Percentiles rank a stretch among this genome's conserved stretches.
Conservation (phyloP, 2,329 filamentous ascomycete genomes). For the Polytolypa hystricis region DNA sequence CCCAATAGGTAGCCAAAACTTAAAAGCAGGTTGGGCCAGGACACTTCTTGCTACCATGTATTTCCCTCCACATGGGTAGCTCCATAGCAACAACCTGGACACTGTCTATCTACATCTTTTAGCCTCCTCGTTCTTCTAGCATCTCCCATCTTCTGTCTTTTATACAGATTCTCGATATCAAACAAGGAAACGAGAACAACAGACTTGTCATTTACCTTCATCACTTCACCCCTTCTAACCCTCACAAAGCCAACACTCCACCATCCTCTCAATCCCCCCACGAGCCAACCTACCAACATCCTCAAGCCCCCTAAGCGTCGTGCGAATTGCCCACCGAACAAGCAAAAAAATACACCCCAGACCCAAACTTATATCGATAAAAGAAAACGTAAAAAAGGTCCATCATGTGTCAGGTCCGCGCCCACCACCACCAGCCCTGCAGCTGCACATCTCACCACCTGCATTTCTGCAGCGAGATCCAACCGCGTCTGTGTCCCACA, state of each 20-base stretch:
- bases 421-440: slow-evolving; percentile 11
- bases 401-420: slow-evolving; percentile 12
- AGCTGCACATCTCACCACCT: slow-evolving; percentile 11
- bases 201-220: not conserved
- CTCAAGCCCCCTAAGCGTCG: too few species aligned
- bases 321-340: not conserved
- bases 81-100: too few species aligned
- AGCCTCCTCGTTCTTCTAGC: too few species aligned
- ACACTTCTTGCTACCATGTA: too few species aligned
- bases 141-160: too few species aligned
- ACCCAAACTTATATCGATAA: not conserved
- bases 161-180: too few species aligned
- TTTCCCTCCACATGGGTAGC: too few species aligned
- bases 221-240: not conserved
- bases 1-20: too few species aligned
- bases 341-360: not conserved
- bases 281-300: not conserved
- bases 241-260: not conserved
- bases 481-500: slow-evolving; percentile 4
- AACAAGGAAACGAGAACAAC: not conserved
- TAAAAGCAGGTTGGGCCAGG: too few species aligned
- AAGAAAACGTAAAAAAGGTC: not conserved
- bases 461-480: slow-evolving; percentile 8
- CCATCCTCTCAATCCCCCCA: not conserved
- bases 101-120: too few species aligned